A percentile compares a stretch with the other conserved stretches of the same genome.
Evolutionary conservation across 108 stramenopile genomes (phyloP).

Genomic region (Epithemia pelagica): DNA sequence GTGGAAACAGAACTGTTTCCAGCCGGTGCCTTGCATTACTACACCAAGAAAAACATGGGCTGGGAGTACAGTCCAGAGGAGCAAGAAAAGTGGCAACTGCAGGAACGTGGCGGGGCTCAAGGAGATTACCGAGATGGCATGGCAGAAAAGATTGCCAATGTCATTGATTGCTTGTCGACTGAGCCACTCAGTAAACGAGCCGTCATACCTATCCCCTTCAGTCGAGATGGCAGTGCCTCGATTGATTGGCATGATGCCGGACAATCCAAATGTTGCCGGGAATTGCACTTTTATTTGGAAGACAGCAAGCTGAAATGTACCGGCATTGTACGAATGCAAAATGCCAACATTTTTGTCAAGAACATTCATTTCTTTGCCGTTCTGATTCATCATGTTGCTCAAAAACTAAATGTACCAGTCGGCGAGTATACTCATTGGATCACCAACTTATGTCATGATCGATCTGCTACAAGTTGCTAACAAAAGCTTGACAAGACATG

Average conservation of each 20-base stretch:
- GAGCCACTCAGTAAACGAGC: constrained; percentile 49
- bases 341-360: constrained; percentile 54
- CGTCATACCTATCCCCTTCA: constrained; percentile 50
- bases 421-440: constrained; percentile 57
- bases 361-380: constrained; percentile 63
- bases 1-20: constrained; percentile 60
- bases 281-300: constrained; percentile 54
- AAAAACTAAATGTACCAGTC: constrained; percentile 34
- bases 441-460: constrained; percentile 10
- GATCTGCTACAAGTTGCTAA: constrained; percentile 15
- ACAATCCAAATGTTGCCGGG: constrained; percentile 55
- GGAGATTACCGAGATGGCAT: constrained; percentile 62
- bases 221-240: constrained; percentile 17
- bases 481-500: too few relatives aligned
- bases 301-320: constrained; percentile 48
- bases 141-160: constrained; percentile 43
- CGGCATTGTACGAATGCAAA: constrained; percentile 51
- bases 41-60: constrained; percentile 52
- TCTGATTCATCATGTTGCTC: constrained; percentile 39
- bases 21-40: constrained; percentile 43
- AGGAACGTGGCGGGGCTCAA: constrained; percentile 49
- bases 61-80: constrained; percentile 41
- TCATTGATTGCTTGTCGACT: constrained; percentile 45
- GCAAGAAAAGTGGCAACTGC: constrained; percentile 29
- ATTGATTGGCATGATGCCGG: constrained; percentile 53